These are phyloP conservation scores for Spatholobus suberectus DNA, from an alignment of 306 rosid species.

Conservation along the genomic window DNA sequence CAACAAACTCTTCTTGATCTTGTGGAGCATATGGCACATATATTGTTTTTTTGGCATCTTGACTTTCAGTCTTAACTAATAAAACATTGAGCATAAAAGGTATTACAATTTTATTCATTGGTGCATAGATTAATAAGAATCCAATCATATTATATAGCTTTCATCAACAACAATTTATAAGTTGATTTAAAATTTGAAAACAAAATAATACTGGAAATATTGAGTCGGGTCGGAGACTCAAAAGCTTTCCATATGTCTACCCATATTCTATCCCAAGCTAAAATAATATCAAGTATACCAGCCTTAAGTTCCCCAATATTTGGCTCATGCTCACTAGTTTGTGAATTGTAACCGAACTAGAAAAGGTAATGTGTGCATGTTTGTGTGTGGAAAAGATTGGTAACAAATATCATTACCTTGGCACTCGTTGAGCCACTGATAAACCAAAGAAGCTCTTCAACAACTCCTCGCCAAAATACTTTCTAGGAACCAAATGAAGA, in stretches of 20 bases:
- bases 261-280: constrained; percentile 5
- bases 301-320: neutral
- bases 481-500: constrained; percentile 67
- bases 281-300: constrained; percentile 31
- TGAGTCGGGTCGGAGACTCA: neutral
- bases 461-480: constrained; percentile 98
- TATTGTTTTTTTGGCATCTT: neutral
- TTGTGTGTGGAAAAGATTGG: neutral
- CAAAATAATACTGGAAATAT: neutral
- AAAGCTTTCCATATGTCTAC: constrained; percentile 20
- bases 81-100: neutral
- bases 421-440: constrained; percentile 97
- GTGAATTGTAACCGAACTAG: constrained; percentile 12
- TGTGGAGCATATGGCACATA: neutral
- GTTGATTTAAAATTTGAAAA: neutral
- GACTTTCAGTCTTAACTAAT: neutral
- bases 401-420: constrained; percentile 65
- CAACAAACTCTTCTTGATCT: constrained; percentile 12
- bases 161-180: neutral
- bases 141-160: neutral
- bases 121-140: neutral
- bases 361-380: neutral
- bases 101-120: neutral
- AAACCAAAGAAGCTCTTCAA: constrained; percentile 99
- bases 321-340: neutral